Evolutionary conservation across 2,329 filamentous ascomycete genomes (phyloP).

Genomic region (Colletotrichum kahawae): DNA sequence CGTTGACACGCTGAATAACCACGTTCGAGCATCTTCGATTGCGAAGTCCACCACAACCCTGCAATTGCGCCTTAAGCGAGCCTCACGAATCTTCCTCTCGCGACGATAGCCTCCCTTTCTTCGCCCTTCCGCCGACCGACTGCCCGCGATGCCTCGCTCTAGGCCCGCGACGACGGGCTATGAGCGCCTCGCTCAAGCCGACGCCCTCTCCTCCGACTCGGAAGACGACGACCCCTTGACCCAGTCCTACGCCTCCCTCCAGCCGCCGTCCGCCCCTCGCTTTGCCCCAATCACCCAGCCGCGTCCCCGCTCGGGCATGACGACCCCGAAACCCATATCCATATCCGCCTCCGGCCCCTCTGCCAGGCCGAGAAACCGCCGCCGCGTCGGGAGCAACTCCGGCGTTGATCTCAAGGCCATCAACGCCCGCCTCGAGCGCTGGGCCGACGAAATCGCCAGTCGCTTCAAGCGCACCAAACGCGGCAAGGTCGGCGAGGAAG

Average conservation of each 20-base stretch:
- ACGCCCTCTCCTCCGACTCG: constrained; percentile 75
- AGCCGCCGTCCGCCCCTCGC: constrained; percentile 62
- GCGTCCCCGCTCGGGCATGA: constrained; percentile 64
- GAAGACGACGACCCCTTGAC: constrained; percentile 67
- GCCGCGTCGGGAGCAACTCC: constrained; percentile 70
- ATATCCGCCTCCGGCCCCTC: constrained; percentile 31
- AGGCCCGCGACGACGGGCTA: constrained; percentile 81
- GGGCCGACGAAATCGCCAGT: constrained; percentile 97
- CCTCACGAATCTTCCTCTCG: background rate
- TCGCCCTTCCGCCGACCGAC: background rate
- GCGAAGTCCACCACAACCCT: background rate
- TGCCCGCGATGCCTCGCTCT: constrained; percentile 57
- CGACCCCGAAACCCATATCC: constrained; percentile 53
- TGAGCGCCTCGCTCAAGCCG: constrained; percentile 82
- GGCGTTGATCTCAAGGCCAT: constrained; percentile 98
- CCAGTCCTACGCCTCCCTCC: constrained; percentile 60
- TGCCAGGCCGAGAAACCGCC: constrained; percentile 46
- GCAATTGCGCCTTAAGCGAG: background rate
- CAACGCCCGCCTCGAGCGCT: constrained; percentile 91
- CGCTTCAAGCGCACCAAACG: constrained; percentile 91
- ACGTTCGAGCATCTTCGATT: background rate
- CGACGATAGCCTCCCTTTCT: background rate
- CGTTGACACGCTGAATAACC: background rate
- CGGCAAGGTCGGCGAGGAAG: constrained; percentile 77
- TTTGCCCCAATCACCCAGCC: constrained; percentile 70